These are phyloP conservation scores for Graphiopsis chlorocephala DNA, from an alignment of 2,329 filamentous ascomycete species.

Conservation along the genomic window DNA sequence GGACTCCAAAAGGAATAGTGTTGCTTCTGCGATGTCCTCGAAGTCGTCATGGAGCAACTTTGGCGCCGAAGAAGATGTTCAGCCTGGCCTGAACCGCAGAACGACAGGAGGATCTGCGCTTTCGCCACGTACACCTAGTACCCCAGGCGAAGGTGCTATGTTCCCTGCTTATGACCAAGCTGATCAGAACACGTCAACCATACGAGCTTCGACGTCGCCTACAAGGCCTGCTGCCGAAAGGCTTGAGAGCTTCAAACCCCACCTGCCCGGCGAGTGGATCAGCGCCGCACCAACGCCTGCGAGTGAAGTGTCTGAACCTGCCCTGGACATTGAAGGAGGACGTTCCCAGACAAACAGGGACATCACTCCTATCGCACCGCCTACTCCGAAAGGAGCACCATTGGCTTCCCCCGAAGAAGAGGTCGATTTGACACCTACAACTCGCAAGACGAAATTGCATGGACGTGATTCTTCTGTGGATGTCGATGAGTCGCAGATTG, in stretches of 20 bases:
- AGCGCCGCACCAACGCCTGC: constrained; percentile 46
- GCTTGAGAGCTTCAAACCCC: constrained; percentile 46
- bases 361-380: not conserved
- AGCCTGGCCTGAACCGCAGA: constrained; percentile 28
- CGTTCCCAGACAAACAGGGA: not conserved
- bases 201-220: not conserved
- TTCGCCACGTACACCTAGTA: not conserved
- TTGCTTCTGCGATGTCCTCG: constrained; percentile 37
- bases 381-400: constrained; percentile 4
- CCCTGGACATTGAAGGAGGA: not conserved
- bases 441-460: constrained; percentile 33
- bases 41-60: constrained; percentile 40
- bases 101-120: constrained; percentile 17
- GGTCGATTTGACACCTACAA: constrained; percentile 35
- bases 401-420: constrained; percentile 17
- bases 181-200: not conserved
- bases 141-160: not conserved
- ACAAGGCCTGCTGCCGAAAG: constrained; percentile 11
- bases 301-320: constrained; percentile 32
- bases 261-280: constrained; percentile 54
- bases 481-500: constrained; percentile 9
- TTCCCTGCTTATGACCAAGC: not conserved
- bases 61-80: constrained; percentile 37
- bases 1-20: constrained; percentile 46
- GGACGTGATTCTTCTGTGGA: constrained; percentile 21